A percentile compares a stretch with the other conserved stretches of the same genome.
These are phyloP conservation scores for Silene conica DNA, from an alignment of 148 eudicot species.

Conservation along the genomic window DNA sequence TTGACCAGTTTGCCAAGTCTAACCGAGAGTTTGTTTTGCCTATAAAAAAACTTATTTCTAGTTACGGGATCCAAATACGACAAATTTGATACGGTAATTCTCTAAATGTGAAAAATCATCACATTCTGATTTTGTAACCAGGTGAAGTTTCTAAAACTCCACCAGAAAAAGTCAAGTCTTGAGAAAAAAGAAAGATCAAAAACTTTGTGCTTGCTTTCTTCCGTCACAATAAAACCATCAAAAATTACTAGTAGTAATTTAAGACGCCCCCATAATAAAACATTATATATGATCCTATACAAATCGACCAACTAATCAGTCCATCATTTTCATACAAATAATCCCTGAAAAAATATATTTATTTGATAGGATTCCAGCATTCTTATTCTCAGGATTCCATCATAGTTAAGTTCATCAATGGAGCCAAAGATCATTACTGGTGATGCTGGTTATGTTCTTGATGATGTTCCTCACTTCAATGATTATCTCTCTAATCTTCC, in stretches of 20 bases:
- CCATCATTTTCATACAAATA: not conserved
- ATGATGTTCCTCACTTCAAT: conserved; percentile 84
- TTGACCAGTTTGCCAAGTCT: no score
- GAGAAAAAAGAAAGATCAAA: not conserved
- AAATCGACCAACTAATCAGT: not conserved
- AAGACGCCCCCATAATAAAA: not conserved
- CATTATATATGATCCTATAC: not conserved
- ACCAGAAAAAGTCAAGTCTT: no score
- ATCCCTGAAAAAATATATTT: not conserved
- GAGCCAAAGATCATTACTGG: conserved; percentile 50
- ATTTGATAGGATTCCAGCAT: not conserved
- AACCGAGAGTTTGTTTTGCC: no score
- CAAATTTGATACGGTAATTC: no score
- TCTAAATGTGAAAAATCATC: no score
- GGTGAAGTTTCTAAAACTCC: no score
- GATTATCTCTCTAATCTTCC: conserved; percentile 60
- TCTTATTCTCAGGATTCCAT: not conserved
- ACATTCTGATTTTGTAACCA: no score
- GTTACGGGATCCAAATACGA: no score
- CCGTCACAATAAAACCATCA: not conserved
- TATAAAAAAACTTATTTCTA: no score
- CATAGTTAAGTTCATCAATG: conserved; percentile 18
- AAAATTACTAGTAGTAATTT: not conserved
- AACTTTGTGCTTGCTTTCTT: conserved; percentile 6
- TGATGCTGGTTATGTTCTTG: conserved; percentile 63